Evolutionary conservation across 768 basidiomycete genomes (phyloP).

Genomic region (Suillus fuscotomentosus): DNA sequence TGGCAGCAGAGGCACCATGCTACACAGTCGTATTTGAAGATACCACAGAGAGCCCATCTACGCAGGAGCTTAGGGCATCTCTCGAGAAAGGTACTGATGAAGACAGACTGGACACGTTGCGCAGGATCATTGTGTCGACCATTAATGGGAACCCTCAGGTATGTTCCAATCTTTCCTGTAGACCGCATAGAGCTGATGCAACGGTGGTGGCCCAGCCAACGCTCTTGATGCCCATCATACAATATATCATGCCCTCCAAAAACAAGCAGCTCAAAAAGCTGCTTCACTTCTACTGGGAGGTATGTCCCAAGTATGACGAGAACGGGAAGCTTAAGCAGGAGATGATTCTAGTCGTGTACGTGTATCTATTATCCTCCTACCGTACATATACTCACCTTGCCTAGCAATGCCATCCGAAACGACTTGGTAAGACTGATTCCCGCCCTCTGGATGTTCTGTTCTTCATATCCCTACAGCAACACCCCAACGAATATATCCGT

Average conservation of each 20-base stretch:
- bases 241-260: constrained; percentile 56
- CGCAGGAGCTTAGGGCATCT: background rate
- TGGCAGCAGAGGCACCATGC: background rate
- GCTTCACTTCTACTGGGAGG: constrained; percentile 95
- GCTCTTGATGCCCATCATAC: background rate
- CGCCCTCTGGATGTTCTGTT: background rate
- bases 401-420: constrained; percentile 58
- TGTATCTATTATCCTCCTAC: constrained; percentile 19
- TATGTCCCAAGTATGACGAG: constrained; percentile 98
- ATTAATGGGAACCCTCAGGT: constrained; percentile 36
- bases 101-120: background rate
- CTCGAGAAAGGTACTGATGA: background rate
- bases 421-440: background rate
- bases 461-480: background rate
- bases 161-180: constrained; percentile 21
- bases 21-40: background rate
- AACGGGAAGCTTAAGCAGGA: constrained; percentile 98
- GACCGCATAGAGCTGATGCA: background rate
- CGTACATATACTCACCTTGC: constrained; percentile 12
- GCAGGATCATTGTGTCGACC: background rate
- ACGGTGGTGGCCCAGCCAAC: background rate
- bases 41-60: background rate
- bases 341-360: constrained; percentile 98
- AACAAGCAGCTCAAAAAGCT: constrained; percentile 96
- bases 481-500: background rate